phyloP scores from a whole-genome alignment of 805 yeast species.

The Suhomyces tanzawaensis region DNA sequence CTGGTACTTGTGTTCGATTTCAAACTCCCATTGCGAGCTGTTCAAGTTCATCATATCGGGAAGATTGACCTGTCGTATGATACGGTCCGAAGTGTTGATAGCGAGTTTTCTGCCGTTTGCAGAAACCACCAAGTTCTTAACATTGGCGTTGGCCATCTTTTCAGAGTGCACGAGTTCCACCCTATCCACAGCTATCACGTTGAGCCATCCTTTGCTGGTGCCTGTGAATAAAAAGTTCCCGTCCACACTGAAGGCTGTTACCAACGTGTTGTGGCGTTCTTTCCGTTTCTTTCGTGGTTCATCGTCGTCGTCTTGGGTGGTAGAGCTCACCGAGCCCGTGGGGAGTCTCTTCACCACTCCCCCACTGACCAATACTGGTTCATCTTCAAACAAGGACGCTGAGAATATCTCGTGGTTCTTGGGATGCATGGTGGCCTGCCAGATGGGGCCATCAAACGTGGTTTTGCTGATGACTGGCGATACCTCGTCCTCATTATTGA shows the following conservation, averaged over 20 bases:
- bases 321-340: conserved; percentile 1
- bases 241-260: conserved; percentile 48
- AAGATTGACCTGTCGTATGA: conserved; percentile 59
- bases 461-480: conserved; percentile 41
- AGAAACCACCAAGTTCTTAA: conserved; percentile 64
- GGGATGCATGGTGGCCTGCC: conserved; percentile 66
- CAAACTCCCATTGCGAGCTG: conserved; percentile 49
- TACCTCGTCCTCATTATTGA: conserved; percentile 16
- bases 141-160: conserved; percentile 65
- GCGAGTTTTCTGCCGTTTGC: conserved; percentile 61
- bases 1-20: conserved; percentile 77
- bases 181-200: conserved; percentile 38
- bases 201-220: conserved; percentile 76
- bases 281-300: conserved; percentile 13
- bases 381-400: conserved; percentile 65
- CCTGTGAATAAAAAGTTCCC: conserved; percentile 67
- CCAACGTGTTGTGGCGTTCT: conserved; percentile 43
- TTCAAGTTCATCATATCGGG: conserved; percentile 40
- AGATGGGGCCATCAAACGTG: conserved; percentile 66
- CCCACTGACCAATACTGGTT: conserved; percentile 48
- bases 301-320: conserved; percentile 8
- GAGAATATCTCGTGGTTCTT: conserved; percentile 44
- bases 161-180: conserved; percentile 44
- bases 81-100: conserved; percentile 73
- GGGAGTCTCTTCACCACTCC: conserved; percentile 9